Evolutionary conservation across 495 filamentous ascomycete species (phyloP), one percentile per base, ranked within the genome.

Genomic region (Neurospora sublineolata): DNA sequence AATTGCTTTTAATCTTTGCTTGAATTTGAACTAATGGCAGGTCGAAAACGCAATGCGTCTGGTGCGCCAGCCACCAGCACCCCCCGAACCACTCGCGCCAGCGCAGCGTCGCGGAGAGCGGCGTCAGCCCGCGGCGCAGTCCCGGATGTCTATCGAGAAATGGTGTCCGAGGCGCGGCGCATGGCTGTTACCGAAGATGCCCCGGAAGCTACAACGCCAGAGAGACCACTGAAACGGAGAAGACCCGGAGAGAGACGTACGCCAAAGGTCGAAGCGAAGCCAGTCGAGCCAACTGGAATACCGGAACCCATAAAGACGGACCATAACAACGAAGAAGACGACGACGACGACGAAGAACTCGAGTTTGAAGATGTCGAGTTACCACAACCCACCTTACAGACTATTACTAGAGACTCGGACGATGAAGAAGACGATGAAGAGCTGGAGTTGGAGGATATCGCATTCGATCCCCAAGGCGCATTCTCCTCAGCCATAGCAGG

Each of bases 221-320:
- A 83, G 69, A 78, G 77, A 68, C 80, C 83, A 0, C 41, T 78
- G 23, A 82, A 86, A 39, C 79, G 82, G 37, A 82, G 82, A 72
- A 77, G 82, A 30, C 80, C 80, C 11, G 78, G 80, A 20, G 82
- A 85, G 77, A 81, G 72, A 41, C 73, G 9, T 37, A 10, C 27
- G 72, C 10, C 71, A 40, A n/a, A 42, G 69, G 52, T 72, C 74
- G n/a, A 73, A 30, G 60, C 67, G 39, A 70, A 64, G 70, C 74
- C 46, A 46, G 68, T 41, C 40, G 20, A 37, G 39, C 64, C 46
- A 27, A 68, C 70, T 33, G 42, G 71, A 76, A 68, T 37, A 27
- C 67, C 70, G 40, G 36, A 60, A 42, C 39, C 39, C 16, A 40
- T 36, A 4, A 64, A 72, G 68, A 60, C 36, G 58, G 71, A 68